Percentiles rank a stretch among this genome's conserved stretches.
Conservation (phyloP, 345 rosid genomes). For the Bretschneidera sinensis region DNA sequence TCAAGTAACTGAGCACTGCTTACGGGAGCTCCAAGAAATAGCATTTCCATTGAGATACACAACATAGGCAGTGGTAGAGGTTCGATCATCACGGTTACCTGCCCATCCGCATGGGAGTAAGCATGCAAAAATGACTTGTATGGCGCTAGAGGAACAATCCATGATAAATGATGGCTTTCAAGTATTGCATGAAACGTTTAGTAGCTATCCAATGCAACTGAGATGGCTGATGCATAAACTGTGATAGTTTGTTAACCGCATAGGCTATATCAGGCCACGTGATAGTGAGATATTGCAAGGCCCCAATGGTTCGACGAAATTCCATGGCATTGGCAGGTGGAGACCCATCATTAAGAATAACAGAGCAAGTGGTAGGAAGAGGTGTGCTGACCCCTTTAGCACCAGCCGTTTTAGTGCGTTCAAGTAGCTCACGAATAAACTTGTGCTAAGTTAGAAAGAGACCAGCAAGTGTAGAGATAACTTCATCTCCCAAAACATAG, state of each 20-base stretch:
- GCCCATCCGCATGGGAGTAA: neutral
- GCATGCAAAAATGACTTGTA: neutral
- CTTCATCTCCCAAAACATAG: neutral
- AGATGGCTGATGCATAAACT: no score
- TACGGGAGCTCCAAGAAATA: neutral
- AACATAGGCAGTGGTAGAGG: neutral
- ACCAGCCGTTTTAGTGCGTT: neutral
- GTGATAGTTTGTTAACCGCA: no score
- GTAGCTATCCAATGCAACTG: no score
- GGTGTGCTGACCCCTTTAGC: neutral
- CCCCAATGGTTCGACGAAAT: no score
- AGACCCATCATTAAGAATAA: neutral
- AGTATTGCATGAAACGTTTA: no score
- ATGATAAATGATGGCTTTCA: neutral
- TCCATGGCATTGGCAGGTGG: neutral
- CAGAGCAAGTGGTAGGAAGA: neutral
- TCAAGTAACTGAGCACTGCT: neutral
- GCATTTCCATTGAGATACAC: neutral
- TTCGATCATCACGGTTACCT: neutral
- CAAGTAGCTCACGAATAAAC: neutral
- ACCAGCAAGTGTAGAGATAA: neutral
- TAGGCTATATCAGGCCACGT: no score
- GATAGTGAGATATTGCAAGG: no score
- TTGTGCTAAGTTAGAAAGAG: neutral
- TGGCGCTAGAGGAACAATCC: neutral